Evolutionary conservation across 495 filamentous ascomycete genomes (phyloP), one percentile per base, ranked within the genome.

Genomic region (Tuber melanosporum): DNA sequence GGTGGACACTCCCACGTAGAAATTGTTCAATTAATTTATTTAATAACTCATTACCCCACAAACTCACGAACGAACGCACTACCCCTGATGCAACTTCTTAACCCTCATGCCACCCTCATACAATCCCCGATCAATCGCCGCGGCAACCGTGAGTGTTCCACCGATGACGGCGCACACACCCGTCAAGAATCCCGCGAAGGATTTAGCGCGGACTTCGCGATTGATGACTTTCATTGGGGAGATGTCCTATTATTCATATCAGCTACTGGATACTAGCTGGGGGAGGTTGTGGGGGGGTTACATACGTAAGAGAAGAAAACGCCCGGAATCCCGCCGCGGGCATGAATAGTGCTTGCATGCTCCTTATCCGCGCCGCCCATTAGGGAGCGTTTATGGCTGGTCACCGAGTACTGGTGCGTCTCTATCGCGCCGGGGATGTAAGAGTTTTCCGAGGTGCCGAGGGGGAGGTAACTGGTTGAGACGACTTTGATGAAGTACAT

Each of bases 401-500:
- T 99, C 42, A 97, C 95, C 0, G 91, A 94, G 85, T 98, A 99
- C 86, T 99, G 95, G 84, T 99, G 95, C 39, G 96, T 97, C 86
- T 99, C 96, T 79, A 82, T 92, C 88, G 71, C 85, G 73, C 76
- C 88, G 41, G 87, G 84, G n/a, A 85, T 86, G 78, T 89, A 85
- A 49, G 87, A 76, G 44, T 85, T 78, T 71, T 84, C 82, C 69
- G 77, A 81, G 80, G 82, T 77, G 49, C 82, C 79, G 8, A 99
- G 87, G 1, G 95, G 95, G 10, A 98, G 88, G 81, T 97, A 99
- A 2, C 93, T 93, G 22, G 95, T 99, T 14, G 91, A 92, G 49
- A 99, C 95, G 70, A 99, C 94, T 86, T 99, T 99, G 84, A 99
- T 88, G 84, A 98, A 99, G 87, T 99, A 99, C 94, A 98, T 97